These are phyloP conservation scores for Ehretia macrophylla DNA, from an alignment of 257 asterid species.

Conservation along the genomic window DNA sequence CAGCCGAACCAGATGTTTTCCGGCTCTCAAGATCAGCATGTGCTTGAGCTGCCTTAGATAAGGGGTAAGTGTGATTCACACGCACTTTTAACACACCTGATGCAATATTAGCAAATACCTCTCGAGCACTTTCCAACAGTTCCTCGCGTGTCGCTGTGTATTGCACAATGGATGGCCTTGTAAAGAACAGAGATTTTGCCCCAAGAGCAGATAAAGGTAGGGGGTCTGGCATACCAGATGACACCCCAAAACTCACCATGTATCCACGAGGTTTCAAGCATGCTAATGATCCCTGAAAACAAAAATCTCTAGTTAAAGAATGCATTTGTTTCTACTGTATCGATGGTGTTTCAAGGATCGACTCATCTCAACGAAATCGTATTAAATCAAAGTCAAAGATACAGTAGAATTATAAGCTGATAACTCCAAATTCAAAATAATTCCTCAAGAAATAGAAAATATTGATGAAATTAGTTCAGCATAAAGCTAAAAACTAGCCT, in stretches of 20 bases:
- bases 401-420: too few relatives aligned
- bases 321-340: neutral
- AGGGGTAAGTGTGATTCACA: conserved; percentile 67
- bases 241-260: conserved; percentile 90
- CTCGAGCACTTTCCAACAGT: conserved; percentile 67
- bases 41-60: conserved; percentile 80
- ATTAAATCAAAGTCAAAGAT: neutral
- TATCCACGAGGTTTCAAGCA: conserved; percentile 80
- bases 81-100: conserved; percentile 61
- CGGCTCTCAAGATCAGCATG: conserved; percentile 79
- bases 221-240: conserved; percentile 81
- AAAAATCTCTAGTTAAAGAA: conserved; percentile 13
- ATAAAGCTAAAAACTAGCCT: neutral
- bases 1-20: conserved; percentile 76
- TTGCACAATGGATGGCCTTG: conserved; percentile 74
- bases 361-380: neutral
- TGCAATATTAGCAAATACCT: conserved; percentile 61
- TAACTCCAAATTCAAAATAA: too few relatives aligned
- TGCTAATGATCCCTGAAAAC: conserved; percentile 75
- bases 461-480: neutral
- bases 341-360: neutral
- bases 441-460: too few relatives aligned
- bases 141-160: conserved; percentile 65
- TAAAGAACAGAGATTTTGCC: conserved; percentile 75
- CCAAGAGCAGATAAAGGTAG: conserved; percentile 64